Evolutionary conservation across 2,329 filamentous ascomycete species (phyloP).

Genomic region (Xylaria multiplex): DNA sequence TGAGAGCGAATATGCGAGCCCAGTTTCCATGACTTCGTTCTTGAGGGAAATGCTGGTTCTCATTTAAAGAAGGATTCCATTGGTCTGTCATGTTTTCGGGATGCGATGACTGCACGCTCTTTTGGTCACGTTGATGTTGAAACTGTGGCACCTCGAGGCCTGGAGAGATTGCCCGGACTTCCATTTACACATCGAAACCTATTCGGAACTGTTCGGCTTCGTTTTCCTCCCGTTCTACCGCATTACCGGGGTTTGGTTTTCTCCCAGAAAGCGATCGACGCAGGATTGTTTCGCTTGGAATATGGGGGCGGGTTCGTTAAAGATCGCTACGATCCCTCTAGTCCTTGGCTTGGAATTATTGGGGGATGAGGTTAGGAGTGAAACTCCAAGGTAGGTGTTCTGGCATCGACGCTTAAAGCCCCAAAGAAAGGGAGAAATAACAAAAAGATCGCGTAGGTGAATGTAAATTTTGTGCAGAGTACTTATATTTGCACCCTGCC

Average conservation of each 20-base stretch:
- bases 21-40: neutral
- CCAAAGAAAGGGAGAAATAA: too few relatives aligned
- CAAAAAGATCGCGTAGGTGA: too few relatives aligned
- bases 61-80: neutral
- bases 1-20: neutral
- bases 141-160: constrained; percentile 5
- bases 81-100: neutral
- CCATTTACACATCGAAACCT: neutral
- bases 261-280: neutral
- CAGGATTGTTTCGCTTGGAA: neutral
- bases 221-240: neutral
- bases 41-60: neutral
- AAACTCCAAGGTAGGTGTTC: neutral
- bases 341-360: neutral
- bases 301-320: neutral
- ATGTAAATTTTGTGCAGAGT: neutral
- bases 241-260: neutral
- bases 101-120: neutral
- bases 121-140: neutral
- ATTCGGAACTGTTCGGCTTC: neutral
- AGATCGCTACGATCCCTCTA: neutral
- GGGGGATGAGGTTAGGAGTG: neutral
- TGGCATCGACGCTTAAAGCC: neutral
- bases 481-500: neutral
- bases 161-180: neutral